Conservation (phyloP, 2,329 filamentous ascomycete species). For the Scedosporium boydii region DNA sequence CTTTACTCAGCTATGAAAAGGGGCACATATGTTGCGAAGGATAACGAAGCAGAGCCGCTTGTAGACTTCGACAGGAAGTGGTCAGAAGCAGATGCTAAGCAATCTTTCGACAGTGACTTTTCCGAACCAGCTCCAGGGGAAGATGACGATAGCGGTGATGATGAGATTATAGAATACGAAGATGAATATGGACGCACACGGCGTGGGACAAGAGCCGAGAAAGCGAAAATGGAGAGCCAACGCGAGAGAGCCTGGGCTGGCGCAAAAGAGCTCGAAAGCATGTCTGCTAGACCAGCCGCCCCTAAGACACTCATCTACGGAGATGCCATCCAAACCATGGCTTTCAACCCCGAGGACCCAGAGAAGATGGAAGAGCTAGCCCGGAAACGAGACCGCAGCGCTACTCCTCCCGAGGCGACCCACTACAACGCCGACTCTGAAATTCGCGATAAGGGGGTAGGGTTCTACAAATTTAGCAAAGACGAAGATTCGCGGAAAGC, state of each 20-base stretch:
- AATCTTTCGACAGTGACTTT: conserved; percentile 26
- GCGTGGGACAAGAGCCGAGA: conserved; percentile 60
- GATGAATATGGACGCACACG: conserved; percentile 89
- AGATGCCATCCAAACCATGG: conserved; percentile 71
- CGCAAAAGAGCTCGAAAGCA: conserved; percentile 54
- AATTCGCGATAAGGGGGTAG: conserved; percentile 78
- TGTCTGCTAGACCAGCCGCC: conserved; percentile 56
- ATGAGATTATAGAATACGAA: conserved; percentile 71
- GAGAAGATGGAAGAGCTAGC: conserved; percentile 72
- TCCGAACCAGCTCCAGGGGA: conserved; percentile 7
- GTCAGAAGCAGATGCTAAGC: conserved; percentile 53
- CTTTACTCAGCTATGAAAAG: conserved; percentile 85
- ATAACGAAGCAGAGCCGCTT: conserved; percentile 56
- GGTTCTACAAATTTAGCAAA: conserved; percentile 81
- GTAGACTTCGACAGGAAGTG: conserved; percentile 97
- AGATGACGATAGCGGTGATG: conserved; percentile 26
- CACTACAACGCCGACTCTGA: conserved; percentile 85
- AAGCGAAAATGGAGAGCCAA: conserved; percentile 51
- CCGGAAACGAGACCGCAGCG: conserved; percentile 64
- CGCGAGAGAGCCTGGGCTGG: conserved; percentile 41
- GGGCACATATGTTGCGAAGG: conserved; percentile 66
- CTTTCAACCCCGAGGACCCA: conserved; percentile 68
- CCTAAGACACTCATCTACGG: conserved; percentile 73
- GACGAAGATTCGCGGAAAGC: conserved; percentile 54
- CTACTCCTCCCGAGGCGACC: conserved; percentile 67